phyloP scores from a whole-genome alignment of 306 rosid species.

The Inga leiocalycina region DNA sequence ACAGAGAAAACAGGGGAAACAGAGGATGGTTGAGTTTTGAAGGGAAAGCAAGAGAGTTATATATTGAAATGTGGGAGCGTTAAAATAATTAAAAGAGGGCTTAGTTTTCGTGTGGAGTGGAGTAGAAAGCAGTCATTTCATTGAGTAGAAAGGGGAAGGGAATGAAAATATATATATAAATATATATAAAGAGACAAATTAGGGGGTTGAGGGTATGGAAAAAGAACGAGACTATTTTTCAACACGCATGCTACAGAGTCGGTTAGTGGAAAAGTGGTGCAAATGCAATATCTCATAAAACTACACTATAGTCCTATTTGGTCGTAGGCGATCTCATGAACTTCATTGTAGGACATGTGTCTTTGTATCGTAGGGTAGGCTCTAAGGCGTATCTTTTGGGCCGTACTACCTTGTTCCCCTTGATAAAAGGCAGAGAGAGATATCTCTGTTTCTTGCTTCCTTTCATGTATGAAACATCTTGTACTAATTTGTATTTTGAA shows the following conservation, averaged over 20 bases:
- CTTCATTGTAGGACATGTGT: constrained; percentile 38
- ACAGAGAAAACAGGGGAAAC: constrained; percentile 30
- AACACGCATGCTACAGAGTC: constrained; percentile 69
- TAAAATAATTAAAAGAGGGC: constrained; percentile 33
- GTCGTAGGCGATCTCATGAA: constrained; percentile 15
- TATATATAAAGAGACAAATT: not conserved
- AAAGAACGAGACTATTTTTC: constrained; percentile 44
- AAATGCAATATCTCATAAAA: constrained; percentile 34
- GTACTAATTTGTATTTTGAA: not conserved
- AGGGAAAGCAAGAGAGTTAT: constrained; percentile 40
- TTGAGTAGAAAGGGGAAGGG: constrained; percentile 35
- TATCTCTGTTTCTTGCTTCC: constrained; percentile 7
- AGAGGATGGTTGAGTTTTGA: constrained; percentile 32
- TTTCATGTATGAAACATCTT: constrained; percentile 2
- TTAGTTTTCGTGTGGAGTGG: constrained; percentile 50
- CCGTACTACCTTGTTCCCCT: constrained; percentile 3
- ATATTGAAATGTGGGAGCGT: constrained; percentile 21
- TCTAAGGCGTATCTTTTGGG: constrained; percentile 33
- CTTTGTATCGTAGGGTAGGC: constrained; percentile 33
- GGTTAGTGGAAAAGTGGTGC: constrained; percentile 58
- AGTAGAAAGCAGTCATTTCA: constrained; percentile 38
- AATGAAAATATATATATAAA: not conserved
- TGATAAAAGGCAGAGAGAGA: not conserved
- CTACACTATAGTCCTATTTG: not conserved
- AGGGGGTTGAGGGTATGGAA: constrained; percentile 26